phyloP scores from a whole-genome alignment of 352 stramenopile genomes.

The Globisporangium spiculum region DNA sequence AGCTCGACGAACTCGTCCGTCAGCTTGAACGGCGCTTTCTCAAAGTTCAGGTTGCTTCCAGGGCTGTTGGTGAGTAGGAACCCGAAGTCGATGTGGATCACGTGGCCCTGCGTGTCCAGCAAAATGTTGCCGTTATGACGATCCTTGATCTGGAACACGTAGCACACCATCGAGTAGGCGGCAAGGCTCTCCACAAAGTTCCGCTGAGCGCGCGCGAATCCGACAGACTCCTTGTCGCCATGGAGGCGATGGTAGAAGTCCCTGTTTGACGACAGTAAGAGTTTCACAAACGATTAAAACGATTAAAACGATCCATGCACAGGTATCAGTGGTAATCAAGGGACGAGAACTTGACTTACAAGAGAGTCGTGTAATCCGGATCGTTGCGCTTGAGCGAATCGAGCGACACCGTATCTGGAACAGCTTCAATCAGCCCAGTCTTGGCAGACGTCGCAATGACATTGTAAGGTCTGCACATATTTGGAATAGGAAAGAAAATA shows the following conservation, averaged over 20 bases:
- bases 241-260: constrained; percentile 94
- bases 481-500: not conserved
- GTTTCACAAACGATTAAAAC: constrained; percentile 49
- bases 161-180: constrained; percentile 97
- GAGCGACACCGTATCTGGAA: constrained; percentile 96
- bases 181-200: constrained; percentile 92
- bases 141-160: constrained; percentile 98
- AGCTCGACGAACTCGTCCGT: constrained; percentile 95
- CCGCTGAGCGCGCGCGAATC: constrained; percentile 76
- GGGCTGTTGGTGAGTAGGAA: constrained; percentile 96
- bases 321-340: not conserved
- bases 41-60: constrained; percentile 94
- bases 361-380: constrained; percentile 78
- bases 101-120: constrained; percentile 94
- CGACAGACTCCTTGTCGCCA: constrained; percentile 69
- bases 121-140: constrained; percentile 99
- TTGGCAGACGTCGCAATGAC: constrained; percentile 94
- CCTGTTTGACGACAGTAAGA: constrained; percentile 14
- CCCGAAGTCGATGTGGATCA: constrained; percentile 99
- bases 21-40: constrained; percentile 97
- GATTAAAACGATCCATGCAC: constrained; percentile 17
- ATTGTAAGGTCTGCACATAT: constrained; percentile 87
- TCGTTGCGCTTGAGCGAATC: constrained; percentile 95
- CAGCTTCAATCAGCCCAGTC: constrained; percentile 95
- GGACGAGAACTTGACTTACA: constrained; percentile 59